phyloP scores from a whole-genome alignment of 2,329 filamentous ascomycete species.

The Fusarium solani-melongenae region DNA sequence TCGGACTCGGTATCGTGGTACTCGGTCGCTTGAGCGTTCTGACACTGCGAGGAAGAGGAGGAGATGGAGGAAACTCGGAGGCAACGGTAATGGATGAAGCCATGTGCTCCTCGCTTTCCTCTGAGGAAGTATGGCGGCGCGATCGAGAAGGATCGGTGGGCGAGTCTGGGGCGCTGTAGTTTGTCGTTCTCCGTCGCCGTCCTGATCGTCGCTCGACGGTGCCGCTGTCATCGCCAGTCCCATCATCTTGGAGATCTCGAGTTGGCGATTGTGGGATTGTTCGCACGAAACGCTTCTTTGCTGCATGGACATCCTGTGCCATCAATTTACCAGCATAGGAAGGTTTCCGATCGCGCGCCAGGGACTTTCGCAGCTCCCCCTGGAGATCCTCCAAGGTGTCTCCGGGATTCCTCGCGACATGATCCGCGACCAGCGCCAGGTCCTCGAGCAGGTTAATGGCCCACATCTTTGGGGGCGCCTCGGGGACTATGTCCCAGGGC shows the following conservation, averaged over 20 bases:
- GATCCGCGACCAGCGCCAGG: conserved; percentile 42
- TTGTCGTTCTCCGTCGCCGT: conserved; percentile 31
- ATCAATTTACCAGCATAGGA: conserved; percentile 45
- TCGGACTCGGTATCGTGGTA: conserved; percentile 29
- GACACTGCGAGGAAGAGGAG: conserved; percentile 37
- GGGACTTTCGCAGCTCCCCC: conserved; percentile 40
- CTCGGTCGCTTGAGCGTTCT: conserved; percentile 37
- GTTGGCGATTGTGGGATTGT: conserved; percentile 34
- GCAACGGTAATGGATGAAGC: conserved; percentile 43
- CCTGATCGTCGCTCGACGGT: conserved; percentile 37
- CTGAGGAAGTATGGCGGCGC: conserved; percentile 33
- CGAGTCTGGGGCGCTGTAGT: conserved; percentile 36
- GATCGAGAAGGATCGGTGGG: conserved; percentile 28
- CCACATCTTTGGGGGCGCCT: conserved; percentile 45
- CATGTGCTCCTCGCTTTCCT: conserved; percentile 41
- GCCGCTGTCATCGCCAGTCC: conserved; percentile 23
- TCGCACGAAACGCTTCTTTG: conserved; percentile 44
- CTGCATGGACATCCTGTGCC: conserved; percentile 44
- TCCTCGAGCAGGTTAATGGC: conserved; percentile 45
- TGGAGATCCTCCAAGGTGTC: conserved; percentile 43
- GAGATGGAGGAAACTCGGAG: conserved; percentile 40
- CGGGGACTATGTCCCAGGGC: conserved; percentile 45
- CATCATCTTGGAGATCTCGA: conserved; percentile 32
- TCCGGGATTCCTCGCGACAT: conserved; percentile 41
- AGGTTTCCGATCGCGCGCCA: conserved; percentile 43